Percentiles rank a stretch among this genome's conserved stretches.
Conservation (phyloP, 2,329 filamentous ascomycete species). For the Colletotrichum australisinense region DNA sequence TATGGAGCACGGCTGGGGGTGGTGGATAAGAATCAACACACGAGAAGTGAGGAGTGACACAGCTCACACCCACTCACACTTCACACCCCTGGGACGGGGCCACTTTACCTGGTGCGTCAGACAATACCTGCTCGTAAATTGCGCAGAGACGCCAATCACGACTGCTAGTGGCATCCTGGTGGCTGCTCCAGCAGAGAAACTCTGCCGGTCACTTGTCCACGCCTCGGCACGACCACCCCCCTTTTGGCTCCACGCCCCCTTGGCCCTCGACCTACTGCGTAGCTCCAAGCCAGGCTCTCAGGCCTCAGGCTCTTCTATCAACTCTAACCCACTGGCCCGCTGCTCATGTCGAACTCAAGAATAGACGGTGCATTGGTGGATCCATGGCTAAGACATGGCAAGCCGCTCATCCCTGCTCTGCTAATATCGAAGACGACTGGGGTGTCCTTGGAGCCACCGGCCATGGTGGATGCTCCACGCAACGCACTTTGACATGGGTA, state of each 20-base stretch:
- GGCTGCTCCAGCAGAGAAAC: conserved; percentile 39
- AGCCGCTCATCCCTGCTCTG: conserved; percentile 42
- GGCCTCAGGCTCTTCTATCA: conserved; percentile 40
- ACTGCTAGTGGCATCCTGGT: conserved; percentile 40
- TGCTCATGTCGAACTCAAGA: conserved; percentile 48
- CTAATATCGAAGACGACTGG: conserved; percentile 37
- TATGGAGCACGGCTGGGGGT: conserved; percentile 33
- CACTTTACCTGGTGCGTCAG: conserved; percentile 63
- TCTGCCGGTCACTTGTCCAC: conserved; percentile 42
- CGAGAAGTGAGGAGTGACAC: conserved; percentile 11
- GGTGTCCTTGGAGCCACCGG: conserved; percentile 38
- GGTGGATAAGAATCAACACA: conserved; percentile 28
- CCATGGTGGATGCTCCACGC: conserved; percentile 50
- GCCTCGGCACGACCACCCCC: conserved; percentile 37
- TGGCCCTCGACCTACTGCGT: neutral
- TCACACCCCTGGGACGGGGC: conserved; percentile 41
- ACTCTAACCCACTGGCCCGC: conserved; percentile 46
- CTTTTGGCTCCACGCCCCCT: conserved; percentile 31
- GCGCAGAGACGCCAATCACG: conserved; percentile 57
- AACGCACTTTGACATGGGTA: conserved; percentile 40
- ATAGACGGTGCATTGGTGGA: conserved; percentile 55
- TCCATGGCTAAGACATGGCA: conserved; percentile 40
- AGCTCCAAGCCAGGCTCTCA: conserved; percentile 33
- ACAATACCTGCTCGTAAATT: conserved; percentile 61
- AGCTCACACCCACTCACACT: neutral